phyloP scores from a whole-genome alignment of 2,329 filamentous ascomycete species.

The Aschersonia sp. region DNA sequence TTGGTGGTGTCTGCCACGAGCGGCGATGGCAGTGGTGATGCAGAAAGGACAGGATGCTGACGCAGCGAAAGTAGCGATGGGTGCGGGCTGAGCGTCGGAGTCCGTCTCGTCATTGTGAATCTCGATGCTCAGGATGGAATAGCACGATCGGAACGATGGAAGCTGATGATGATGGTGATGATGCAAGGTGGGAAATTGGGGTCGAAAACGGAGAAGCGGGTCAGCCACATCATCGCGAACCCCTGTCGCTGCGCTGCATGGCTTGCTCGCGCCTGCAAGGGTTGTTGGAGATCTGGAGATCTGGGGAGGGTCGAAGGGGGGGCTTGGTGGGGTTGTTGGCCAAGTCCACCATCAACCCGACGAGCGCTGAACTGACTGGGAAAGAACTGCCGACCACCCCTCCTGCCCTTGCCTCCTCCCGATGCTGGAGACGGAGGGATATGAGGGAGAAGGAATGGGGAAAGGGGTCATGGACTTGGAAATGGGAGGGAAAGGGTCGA shows the following conservation, averaged over 20 bases:
- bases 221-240: no score
- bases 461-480: neutral
- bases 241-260: no score
- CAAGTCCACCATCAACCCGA: no score
- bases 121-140: neutral
- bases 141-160: neutral
- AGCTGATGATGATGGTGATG: neutral
- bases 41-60: conserved; percentile 17
- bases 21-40: conserved; percentile 9
- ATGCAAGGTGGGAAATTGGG: neutral
- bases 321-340: no score
- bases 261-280: no score
- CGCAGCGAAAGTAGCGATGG: conserved; percentile 30
- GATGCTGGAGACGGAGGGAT: neutral
- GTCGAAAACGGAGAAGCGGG: neutral
- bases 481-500: neutral
- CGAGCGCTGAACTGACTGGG: no score
- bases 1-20: neutral
- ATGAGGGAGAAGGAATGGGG: neutral
- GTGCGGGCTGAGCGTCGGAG: conserved; percentile 27
- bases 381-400: no score
- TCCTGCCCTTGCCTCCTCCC: no score
- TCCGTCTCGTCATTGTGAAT: conserved; percentile 28
- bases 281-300: no score
- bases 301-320: no score